Conservation (phyloP, 2,329 filamentous ascomycete species). For the Pseudocercospora cruenta region DNA sequence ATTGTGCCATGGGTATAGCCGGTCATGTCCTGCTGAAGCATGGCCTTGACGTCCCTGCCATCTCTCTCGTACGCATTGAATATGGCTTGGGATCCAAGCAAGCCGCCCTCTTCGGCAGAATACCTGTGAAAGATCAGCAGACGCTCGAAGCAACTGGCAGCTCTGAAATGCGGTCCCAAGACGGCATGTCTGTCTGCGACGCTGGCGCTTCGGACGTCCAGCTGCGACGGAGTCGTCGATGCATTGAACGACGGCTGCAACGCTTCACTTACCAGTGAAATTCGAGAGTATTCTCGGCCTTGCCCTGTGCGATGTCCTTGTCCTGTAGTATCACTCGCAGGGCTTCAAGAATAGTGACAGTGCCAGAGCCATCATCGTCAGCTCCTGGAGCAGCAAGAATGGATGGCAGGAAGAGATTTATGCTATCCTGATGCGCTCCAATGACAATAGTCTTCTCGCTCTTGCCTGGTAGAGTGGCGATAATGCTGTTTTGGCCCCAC, state of each 20-base stretch:
- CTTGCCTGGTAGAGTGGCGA: conserved; percentile 86
- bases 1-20: conserved; percentile 83
- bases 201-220: neutral
- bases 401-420: conserved; percentile 87
- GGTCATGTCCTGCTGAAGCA: conserved; percentile 99
- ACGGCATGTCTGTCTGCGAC: neutral
- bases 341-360: conserved; percentile 91
- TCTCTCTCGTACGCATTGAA: conserved; percentile 78
- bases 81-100: conserved; percentile 86
- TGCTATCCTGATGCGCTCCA: conserved; percentile 77
- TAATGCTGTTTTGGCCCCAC: conserved; percentile 87
- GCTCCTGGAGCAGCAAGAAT: conserved; percentile 84
- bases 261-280: conserved; percentile 71
- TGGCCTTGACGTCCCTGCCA: conserved; percentile 80
- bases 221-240: neutral
- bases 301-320: conserved; percentile 69
- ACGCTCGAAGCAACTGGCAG: conserved; percentile 57
- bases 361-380: conserved; percentile 86
- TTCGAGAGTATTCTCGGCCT: conserved; percentile 83
- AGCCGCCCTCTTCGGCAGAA: conserved; percentile 83
- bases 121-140: conserved; percentile 53
- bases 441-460: conserved; percentile 83
- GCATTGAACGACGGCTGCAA: conserved; percentile 73
- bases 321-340: conserved; percentile 74
- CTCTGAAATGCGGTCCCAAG: conserved; percentile 54